phyloP scores from a whole-genome alignment of 2,329 filamentous ascomycete genomes.

The Pyricularia sp. region DNA sequence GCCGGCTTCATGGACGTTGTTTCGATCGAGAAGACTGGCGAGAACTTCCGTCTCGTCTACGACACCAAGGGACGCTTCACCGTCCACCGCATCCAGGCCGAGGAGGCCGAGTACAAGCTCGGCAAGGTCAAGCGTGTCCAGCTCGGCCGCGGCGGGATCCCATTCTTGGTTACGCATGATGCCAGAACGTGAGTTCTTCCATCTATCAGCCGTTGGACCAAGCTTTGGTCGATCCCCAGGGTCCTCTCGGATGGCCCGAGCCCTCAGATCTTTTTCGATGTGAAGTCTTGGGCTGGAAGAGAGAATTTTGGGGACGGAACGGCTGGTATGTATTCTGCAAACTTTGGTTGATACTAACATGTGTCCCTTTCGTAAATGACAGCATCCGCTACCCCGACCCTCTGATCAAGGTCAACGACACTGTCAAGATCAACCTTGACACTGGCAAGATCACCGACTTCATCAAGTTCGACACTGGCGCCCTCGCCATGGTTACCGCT shows the following conservation, averaged over 20 bases:
- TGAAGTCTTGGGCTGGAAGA: conserved; percentile 5
- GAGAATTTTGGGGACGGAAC: conserved; percentile 7
- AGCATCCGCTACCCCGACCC: conserved; percentile 99
- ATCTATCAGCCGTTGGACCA: conserved; percentile 99
- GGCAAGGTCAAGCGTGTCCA: conserved; percentile 99
- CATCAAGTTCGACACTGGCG: conserved; percentile 97
- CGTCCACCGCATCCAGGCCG: conserved; percentile 96
- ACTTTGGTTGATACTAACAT: conserved; percentile 30
- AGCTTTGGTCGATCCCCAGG: conserved; percentile 66
- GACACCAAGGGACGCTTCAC: conserved; percentile 99
- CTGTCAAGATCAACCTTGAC: conserved; percentile 95
- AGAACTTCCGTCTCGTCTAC: conserved; percentile 99
- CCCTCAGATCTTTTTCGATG: conserved; percentile 6
- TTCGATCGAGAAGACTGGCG: conserved; percentile 98
- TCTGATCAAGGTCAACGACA: conserved; percentile 99
- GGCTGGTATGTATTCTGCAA: conserved; percentile 7
- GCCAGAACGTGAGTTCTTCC: conserved; percentile 99
- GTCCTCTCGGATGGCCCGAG: conserved; percentile 6
- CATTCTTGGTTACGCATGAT: conserved; percentile 99
- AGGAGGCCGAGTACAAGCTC: conserved; percentile 99
- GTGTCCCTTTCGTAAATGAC: conserved; percentile 13
- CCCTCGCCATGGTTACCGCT: conserved; percentile 97
- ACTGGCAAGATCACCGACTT: conserved; percentile 98
- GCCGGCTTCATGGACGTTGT: conserved; percentile 99
- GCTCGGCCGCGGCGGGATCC: conserved; percentile 98